Evolutionary conservation across 768 basidiomycete species (phyloP), one percentile per base, ranked within the genome.

Genomic region (Amylocystis lapponica): DNA sequence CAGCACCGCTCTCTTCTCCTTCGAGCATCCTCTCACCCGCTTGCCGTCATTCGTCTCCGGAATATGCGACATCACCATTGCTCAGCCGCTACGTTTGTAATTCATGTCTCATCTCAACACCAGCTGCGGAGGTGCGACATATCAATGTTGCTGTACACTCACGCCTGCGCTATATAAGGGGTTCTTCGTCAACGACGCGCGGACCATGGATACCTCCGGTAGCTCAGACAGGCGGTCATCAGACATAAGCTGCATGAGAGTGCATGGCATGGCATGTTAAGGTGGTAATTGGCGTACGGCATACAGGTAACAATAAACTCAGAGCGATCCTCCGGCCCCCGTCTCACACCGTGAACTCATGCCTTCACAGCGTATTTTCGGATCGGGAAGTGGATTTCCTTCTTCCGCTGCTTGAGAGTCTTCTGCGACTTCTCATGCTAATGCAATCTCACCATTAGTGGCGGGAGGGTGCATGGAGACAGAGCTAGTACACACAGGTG

Each of bases 341-440:
- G 39, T 42, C 43, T 39, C 41, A 43, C 31, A 16, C 50, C 21
- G 16, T 39, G 26, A 32, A 35, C 33, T 53, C 47, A 65, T 79
- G 90, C 92, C 80, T 89, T 94, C 66, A 97, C 85, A 51, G 94
- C 93, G 69, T 85, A 99, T 72, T 93, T 95, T 66, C 94, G 78
- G 62, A 73, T 63, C 27, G 93, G 91, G 77, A 96, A 96, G 76
- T 96, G 93, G 57, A 76, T 75, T 49, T 92, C 85, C 78, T 87
- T 93, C 86, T 97, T 97, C 69, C 70, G 74, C 67, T 94, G 91
- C 73, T 86, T 90, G 68, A 87, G 74, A 43, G 96, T 98, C 77
- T 90, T 90, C 55, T 79, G 66, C 63, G 81, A 83, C 49, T 67
- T 61, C 67, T 99, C 94, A 69, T 85, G 80, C 91, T 93, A 58